phyloP scores from a whole-genome alignment of 1,284 basidiomycete species.

The Xanthoconium separans region DNA sequence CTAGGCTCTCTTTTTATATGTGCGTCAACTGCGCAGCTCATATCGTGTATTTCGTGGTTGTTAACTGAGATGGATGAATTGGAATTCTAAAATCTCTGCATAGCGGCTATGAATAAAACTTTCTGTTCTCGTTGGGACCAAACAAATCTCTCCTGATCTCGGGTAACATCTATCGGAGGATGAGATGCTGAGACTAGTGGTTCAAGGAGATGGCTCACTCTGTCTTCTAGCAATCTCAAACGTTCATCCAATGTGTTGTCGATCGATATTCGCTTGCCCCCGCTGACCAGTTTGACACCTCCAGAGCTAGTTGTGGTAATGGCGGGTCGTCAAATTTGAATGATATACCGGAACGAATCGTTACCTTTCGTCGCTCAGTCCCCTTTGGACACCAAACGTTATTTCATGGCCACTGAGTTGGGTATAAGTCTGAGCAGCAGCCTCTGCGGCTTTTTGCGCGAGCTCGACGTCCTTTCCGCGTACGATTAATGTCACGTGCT shows the following conservation, averaged over 20 bases:
- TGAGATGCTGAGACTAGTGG: conserved; percentile 1
- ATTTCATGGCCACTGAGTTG: conserved; percentile 76
- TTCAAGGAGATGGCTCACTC: conserved; percentile 48
- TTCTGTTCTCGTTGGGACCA: conserved; percentile 83
- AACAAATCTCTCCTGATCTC: conserved; percentile 87
- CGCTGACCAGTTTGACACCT: conserved; percentile 76
- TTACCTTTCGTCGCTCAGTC: conserved; percentile 72
- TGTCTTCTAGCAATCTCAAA: conserved; percentile 82
- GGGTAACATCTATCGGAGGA: conserved; percentile 76
- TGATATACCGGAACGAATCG: not conserved
- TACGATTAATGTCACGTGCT: conserved; percentile 59
- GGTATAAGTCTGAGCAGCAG: conserved; percentile 65
- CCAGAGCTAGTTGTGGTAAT: conserved; percentile 53
- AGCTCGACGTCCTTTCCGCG: conserved; percentile 61
- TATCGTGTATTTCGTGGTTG: not conserved
- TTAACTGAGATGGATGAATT: not conserved
- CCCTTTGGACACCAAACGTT: conserved; percentile 61
- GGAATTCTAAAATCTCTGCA: not conserved
- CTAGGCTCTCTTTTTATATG: too few relatives aligned
- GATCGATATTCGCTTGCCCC: conserved; percentile 76
- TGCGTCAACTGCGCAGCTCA: not conserved
- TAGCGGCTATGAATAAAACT: conserved; percentile 64
- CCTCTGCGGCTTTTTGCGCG: conserved; percentile 58
- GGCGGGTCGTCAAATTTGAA: not conserved
- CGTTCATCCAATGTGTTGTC: conserved; percentile 93